Evolutionary conservation across 169 alveolate genomes (phyloP).

Genomic region (Cryptosporidium baileyi): DNA sequence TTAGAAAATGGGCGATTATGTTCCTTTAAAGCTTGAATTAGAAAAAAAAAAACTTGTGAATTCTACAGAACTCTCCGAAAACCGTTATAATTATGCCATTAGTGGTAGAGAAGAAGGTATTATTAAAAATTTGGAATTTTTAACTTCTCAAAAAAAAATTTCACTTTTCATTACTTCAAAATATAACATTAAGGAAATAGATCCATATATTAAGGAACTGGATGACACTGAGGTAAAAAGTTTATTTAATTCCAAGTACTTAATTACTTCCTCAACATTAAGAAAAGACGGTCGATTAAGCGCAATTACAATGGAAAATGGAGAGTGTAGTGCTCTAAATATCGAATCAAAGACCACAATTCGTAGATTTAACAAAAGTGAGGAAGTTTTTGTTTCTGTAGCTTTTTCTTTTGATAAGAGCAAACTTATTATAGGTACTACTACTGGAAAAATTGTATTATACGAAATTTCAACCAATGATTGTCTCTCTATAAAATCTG

Average conservation of each 20-base stretch:
- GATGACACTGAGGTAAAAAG: neutral
- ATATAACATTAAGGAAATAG: neutral
- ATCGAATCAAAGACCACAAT: neutral
- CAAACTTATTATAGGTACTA: constrained; percentile 27
- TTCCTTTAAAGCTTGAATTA: constrained; percentile 51
- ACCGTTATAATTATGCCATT: neutral
- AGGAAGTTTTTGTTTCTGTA: neutral
- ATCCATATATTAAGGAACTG: neutral
- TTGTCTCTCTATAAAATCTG: neutral
- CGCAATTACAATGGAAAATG: constrained; percentile 10
- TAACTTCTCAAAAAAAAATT: neutral
- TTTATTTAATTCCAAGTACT: constrained; percentile 18
- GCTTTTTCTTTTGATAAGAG: constrained; percentile 34
- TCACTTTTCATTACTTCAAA: constrained; percentile 21
- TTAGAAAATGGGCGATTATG: constrained; percentile 56
- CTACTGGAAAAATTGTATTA: constrained; percentile 27
- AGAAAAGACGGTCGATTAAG: constrained; percentile 53
- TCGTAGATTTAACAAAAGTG: constrained; percentile 21
- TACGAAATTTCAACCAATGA: constrained; percentile 28
- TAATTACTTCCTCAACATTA: constrained; percentile 2
- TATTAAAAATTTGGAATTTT: constrained; percentile 15
- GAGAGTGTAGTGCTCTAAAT: constrained; percentile 33
- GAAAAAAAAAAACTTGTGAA: neutral
- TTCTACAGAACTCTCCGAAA: neutral
- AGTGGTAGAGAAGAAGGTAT: constrained; percentile 43